Evolutionary conservation across 371 early-diverging fungal species (phyloP).

Genomic region (Lichtheimia hyalospora): DNA sequence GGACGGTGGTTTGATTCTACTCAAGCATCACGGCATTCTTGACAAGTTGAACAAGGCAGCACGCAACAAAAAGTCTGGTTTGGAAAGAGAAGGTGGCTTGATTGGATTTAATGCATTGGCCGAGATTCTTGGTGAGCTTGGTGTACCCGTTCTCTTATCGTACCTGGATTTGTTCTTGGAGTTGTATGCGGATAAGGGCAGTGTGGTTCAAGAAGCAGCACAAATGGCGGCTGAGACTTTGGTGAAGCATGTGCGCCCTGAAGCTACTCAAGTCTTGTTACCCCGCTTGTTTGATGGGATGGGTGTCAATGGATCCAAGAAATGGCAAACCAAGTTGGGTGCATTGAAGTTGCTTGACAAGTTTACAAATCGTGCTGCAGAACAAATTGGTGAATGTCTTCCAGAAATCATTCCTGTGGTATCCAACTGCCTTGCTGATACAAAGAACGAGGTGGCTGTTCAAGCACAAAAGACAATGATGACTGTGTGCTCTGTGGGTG

Average conservation of each 20-base stretch:
- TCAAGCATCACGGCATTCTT: slow-evolving; percentile 61
- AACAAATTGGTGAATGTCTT: slow-evolving; percentile 63
- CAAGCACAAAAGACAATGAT: slow-evolving; percentile 58
- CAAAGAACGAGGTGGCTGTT: slow-evolving; percentile 65
- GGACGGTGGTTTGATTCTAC: slow-evolving; percentile 50
- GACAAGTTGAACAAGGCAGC: slow-evolving; percentile 53
- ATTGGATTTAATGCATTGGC: slow-evolving; percentile 69
- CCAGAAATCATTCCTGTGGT: slow-evolving; percentile 74
- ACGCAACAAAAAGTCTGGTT: slow-evolving; percentile 71
- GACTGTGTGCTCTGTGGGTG: slow-evolving; percentile 69
- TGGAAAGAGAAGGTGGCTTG: slow-evolving; percentile 72
- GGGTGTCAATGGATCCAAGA: slow-evolving; percentile 56
- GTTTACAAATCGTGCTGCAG: slow-evolving; percentile 60
- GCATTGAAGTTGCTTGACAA: slow-evolving; percentile 59
- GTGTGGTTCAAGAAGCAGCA: slow-evolving; percentile 75
- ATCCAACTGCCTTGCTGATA: slow-evolving; percentile 72
- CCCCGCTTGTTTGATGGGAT: slow-evolving; percentile 67
- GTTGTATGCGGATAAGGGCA: slow-evolving; percentile 72
- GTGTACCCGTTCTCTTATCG: slow-evolving; percentile 64
- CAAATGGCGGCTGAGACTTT: slow-evolving; percentile 56
- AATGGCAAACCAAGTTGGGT: slow-evolving; percentile 79
- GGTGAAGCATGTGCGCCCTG: slow-evolving; percentile 51
- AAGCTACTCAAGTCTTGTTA: slow-evolving; percentile 56
- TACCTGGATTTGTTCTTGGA: slow-evolving; percentile 61
- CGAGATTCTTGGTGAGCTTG: slow-evolving; percentile 51